Conservation (phyloP, 495 filamentous ascomycete species). For the Apodospora peruviana region DNA sequence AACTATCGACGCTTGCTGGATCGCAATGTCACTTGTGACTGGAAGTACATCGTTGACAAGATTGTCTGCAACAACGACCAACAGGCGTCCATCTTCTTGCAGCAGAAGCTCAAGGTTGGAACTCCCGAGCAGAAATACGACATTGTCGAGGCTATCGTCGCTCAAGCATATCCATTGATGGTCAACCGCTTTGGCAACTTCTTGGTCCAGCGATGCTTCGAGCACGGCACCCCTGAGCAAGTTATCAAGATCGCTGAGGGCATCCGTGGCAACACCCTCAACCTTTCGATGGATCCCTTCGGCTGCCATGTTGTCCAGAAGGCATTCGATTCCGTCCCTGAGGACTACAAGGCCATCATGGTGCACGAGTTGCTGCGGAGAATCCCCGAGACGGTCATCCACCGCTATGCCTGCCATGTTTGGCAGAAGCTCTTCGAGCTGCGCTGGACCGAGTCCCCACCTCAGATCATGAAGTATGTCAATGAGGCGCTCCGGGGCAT, state of each 20-base stretch:
- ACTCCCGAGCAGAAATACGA: slow-evolving; percentile 94
- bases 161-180: slow-evolving; percentile 94
- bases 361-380: slow-evolving; percentile 92
- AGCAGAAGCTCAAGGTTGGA: slow-evolving; percentile 97
- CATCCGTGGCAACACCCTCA: slow-evolving; percentile 91
- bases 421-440: slow-evolving; percentile 99
- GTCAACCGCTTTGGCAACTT: slow-evolving; percentile 98
- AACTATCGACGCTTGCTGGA: slow-evolving; percentile 96
- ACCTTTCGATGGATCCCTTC: slow-evolving; percentile 95
- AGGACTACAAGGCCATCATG: slow-evolving; percentile 97
- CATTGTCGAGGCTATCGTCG: slow-evolving; percentile 93
- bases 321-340: slow-evolving; percentile 93
- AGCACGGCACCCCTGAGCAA: slow-evolving; percentile 94
- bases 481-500: slow-evolving; percentile 93
- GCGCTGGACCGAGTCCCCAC: slow-evolving; percentile 88
- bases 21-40: slow-evolving; percentile 94
- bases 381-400: slow-evolving; percentile 96
- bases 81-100: slow-evolving; percentile 96
- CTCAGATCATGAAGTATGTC: slow-evolving; percentile 97
- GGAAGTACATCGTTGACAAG: slow-evolving; percentile 99
- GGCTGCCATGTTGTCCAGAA: slow-evolving; percentile 98
- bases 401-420: slow-evolving; percentile 97
- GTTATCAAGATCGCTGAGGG: slow-evolving; percentile 91
- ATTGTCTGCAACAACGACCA: slow-evolving; percentile 99
- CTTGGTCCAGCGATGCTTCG: slow-evolving; percentile 95